Evolutionary conservation across 2,329 filamentous ascomycete genomes (phyloP).

Genomic region (Microascus cirrosus): DNA sequence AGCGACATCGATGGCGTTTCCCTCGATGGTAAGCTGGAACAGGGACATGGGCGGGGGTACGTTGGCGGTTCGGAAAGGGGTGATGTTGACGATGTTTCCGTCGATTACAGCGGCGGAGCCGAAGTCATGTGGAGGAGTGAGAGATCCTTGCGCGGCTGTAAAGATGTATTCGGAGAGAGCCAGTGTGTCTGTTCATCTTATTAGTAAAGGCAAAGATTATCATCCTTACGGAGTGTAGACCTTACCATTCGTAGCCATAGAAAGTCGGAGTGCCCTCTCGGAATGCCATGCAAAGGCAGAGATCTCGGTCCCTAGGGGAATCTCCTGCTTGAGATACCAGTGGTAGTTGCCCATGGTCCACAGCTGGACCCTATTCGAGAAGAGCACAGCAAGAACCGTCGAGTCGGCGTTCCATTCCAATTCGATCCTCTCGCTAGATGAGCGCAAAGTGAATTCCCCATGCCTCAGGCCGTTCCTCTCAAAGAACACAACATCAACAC

Average conservation of each 20-base stretch:
- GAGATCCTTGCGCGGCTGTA: conserved; percentile 56
- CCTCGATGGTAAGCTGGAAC: conserved; percentile 54
- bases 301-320: conserved; percentile 32
- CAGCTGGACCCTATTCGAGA: conserved; percentile 67
- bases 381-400: conserved; percentile 73
- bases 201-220: background rate
- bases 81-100: conserved; percentile 68
- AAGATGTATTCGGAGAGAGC: conserved; percentile 58
- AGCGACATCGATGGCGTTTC: conserved; percentile 61
- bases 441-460: conserved; percentile 77
- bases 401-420: conserved; percentile 90
- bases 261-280: conserved; percentile 65
- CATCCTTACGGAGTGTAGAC: background rate
- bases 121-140: conserved; percentile 60
- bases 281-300: conserved; percentile 62
- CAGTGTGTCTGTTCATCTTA: conserved; percentile 26
- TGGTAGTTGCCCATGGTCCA: conserved; percentile 98
- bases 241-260: conserved; percentile 39
- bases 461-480: conserved; percentile 96
- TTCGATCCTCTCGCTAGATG: conserved; percentile 43
- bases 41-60: conserved; percentile 89
- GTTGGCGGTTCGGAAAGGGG: conserved; percentile 72
- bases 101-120: conserved; percentile 79
- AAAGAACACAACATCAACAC: conserved; percentile 84
- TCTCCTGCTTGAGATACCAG: conserved; percentile 93